Percentiles rank a stretch among this genome's conserved stretches.
Conservation (phyloP, 2,329 filamentous ascomycete genomes). For the Scolecobasidium constrictum region DNA sequence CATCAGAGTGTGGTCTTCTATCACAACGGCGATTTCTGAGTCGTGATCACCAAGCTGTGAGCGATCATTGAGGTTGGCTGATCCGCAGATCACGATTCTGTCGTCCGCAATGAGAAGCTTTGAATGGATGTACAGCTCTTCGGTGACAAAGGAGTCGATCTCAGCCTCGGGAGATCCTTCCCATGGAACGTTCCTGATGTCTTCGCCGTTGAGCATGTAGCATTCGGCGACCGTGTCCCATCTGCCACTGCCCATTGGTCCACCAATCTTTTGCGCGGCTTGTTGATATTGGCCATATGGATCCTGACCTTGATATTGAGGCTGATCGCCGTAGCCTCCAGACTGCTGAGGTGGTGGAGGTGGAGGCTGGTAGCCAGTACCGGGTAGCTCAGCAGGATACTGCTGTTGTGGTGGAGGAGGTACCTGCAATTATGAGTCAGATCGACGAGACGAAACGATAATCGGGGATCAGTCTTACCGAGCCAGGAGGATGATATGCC, state of each 20-base stretch:
- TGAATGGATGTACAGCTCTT: conserved; percentile 54
- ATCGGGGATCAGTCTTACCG: too few species aligned
- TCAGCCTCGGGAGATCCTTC: conserved; percentile 42
- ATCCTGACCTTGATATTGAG: conserved; percentile 19
- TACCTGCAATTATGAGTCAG: too few species aligned
- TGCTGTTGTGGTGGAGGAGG: not conserved
- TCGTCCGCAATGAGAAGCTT: conserved; percentile 78
- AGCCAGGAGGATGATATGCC: conserved; percentile 8
- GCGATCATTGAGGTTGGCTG: conserved; percentile 56
- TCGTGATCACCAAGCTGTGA: conserved; percentile 78
- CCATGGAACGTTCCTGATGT: conserved; percentile 56
- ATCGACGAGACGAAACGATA: too few species aligned
- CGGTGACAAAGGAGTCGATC: conserved; percentile 51
- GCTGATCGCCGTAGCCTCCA: conserved; percentile 11
- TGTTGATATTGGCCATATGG: conserved; percentile 64
- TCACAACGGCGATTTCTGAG: conserved; percentile 80
- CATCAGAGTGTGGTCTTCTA: conserved; percentile 65
- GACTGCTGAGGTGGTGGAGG: conserved; percentile 4
- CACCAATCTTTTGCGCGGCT: conserved; percentile 44
- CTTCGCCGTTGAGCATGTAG: conserved; percentile 70
- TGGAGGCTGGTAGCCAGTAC: conserved; percentile 10
- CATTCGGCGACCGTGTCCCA: conserved; percentile 70
- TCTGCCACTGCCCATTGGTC: conserved; percentile 37
- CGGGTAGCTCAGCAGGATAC: conserved; percentile 6
- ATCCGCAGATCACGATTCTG: conserved; percentile 69